Percentiles rank a stretch among this genome's conserved stretches.
phyloP scores from a whole-genome alignment of 495 filamentous ascomycete species.

The Glutinoglossum americanum region DNA sequence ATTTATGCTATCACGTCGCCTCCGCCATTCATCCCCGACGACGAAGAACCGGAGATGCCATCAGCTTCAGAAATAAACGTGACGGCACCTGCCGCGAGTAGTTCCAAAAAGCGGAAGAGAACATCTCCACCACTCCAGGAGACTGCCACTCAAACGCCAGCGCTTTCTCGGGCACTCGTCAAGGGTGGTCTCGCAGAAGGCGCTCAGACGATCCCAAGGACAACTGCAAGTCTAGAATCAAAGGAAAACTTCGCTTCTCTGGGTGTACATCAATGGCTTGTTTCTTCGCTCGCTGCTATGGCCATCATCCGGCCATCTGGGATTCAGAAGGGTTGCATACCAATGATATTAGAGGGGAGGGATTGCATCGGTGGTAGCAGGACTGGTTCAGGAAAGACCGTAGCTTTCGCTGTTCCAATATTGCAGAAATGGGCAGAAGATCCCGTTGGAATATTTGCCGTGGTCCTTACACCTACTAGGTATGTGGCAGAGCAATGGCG shows the following conservation, averaged over 20 bases:
- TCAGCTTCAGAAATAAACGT: not conserved
- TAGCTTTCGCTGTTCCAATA: slow-evolving; percentile 85
- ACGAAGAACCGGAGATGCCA: not conserved
- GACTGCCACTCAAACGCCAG: not conserved
- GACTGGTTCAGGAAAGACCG: slow-evolving; percentile 97
- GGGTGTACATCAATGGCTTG: slow-evolving; percentile 67
- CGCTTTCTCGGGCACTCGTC: not conserved
- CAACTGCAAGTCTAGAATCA: not conserved
- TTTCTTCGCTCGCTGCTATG: slow-evolving; percentile 66
- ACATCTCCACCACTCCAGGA: not conserved
- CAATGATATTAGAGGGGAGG: slow-evolving; percentile 66
- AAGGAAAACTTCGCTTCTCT: slow-evolving; percentile 52
- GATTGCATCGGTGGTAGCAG: slow-evolving; percentile 88
- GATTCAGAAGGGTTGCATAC: slow-evolving; percentile 84
- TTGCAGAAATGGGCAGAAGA: slow-evolving; percentile 84
- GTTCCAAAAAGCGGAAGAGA: not conserved
- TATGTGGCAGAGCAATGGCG: slow-evolving; percentile 13
- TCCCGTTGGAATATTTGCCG: slow-evolving; percentile 72
- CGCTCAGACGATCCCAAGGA: not conserved
- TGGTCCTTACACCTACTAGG: slow-evolving; percentile 80
- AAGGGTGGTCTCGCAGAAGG: not conserved
- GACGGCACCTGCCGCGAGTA: too few relatives aligned
- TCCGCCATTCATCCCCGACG: not conserved
- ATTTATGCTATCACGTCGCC: not conserved
- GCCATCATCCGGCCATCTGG: slow-evolving; percentile 73